Evolutionary conservation across 2,329 filamentous ascomycete genomes (phyloP).

Genomic region (Neopestalotiopsis clavispora): DNA sequence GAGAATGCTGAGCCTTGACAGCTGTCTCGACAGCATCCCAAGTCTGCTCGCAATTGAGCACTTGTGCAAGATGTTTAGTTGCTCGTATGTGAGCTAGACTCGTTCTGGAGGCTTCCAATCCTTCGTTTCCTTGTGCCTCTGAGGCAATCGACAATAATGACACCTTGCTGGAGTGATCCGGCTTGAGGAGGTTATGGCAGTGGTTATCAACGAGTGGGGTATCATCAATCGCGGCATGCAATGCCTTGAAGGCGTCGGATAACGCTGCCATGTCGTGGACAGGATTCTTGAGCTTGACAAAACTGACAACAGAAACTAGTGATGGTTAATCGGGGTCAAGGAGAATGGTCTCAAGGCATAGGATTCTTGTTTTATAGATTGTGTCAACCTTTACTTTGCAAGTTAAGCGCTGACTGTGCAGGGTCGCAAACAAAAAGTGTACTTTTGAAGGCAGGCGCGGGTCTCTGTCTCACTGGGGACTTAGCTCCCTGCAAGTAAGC

Average conservation of each 20-base stretch:
- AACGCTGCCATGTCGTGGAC: slow-evolving; percentile 13
- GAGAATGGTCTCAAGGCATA: not conserved
- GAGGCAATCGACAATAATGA: slow-evolving; percentile 67
- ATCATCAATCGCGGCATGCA: slow-evolving; percentile 46
- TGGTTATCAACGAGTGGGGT: slow-evolving; percentile 77
- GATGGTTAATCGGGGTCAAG: not conserved
- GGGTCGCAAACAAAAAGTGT: not conserved
- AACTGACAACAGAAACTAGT: not conserved
- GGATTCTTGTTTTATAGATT: not conserved
- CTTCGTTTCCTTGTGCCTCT: slow-evolving; percentile 70
- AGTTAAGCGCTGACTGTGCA: not conserved
- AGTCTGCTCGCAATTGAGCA: slow-evolving; percentile 67
- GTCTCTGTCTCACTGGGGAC: not conserved
- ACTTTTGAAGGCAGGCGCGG: not conserved
- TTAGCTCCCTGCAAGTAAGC: not conserved
- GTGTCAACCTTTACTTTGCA: not conserved
- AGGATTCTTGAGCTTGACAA: not conserved
- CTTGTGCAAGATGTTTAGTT: slow-evolving; percentile 67
- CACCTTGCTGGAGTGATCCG: slow-evolving; percentile 50
- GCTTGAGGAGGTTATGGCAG: slow-evolving; percentile 70
- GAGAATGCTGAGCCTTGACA: slow-evolving; percentile 45
- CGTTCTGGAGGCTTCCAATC: slow-evolving; percentile 64
- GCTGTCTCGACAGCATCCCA: slow-evolving; percentile 60
- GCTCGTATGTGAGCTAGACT: slow-evolving; percentile 74
- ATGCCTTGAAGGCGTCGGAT: slow-evolving; percentile 19